Conservation (phyloP, 495 filamentous ascomycete genomes). For the Penicillium canariense region DNA sequence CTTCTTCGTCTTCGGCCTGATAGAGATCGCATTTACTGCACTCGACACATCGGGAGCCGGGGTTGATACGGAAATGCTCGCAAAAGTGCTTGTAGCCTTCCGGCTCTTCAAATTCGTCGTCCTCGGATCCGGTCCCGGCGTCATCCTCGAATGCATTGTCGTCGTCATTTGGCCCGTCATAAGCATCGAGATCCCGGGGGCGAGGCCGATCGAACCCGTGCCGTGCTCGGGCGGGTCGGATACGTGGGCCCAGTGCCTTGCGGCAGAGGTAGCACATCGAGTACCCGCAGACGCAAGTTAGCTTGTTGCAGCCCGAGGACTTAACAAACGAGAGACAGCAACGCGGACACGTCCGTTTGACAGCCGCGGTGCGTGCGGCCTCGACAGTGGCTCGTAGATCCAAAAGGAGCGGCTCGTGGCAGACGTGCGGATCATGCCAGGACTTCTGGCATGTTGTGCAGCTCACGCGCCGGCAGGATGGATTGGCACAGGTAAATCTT, state of each 20-base stretch:
- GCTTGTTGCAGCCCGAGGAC: slow-evolving; percentile 88
- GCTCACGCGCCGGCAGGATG: slow-evolving; percentile 62
- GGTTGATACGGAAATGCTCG: slow-evolving; percentile 79
- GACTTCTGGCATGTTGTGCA: slow-evolving; percentile 71
- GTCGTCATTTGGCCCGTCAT: slow-evolving; percentile 8
- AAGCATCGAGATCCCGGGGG: slow-evolving; percentile 3
- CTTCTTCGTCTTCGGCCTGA: slow-evolving; percentile 79
- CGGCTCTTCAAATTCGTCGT: slow-evolving; percentile 43
- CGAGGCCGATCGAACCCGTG: slow-evolving; percentile 7
- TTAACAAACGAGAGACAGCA: slow-evolving; percentile 93
- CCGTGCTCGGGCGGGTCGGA: slow-evolving; percentile 9
- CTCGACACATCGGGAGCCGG: slow-evolving; percentile 67
- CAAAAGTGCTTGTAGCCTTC: slow-evolving; percentile 91
- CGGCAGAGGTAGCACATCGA: slow-evolving; percentile 95
- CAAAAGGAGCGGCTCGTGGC: slow-evolving; percentile 59
- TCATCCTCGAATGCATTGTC: slow-evolving; percentile 9
- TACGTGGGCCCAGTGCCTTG: slow-evolving; percentile 40
- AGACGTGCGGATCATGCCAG: slow-evolving; percentile 67
- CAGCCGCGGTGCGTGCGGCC: slow-evolving; percentile 83
- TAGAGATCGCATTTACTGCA: slow-evolving; percentile 92
- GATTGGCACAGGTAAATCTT: slow-evolving; percentile 70
- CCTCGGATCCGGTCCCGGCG: slow-evolving; percentile 14
- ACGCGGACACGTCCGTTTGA: slow-evolving; percentile 91
- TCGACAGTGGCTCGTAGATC: slow-evolving; percentile 86
- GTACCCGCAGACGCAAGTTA: slow-evolving; percentile 97